Evolutionary conservation across 1,139 yeast species (phyloP).

Genomic region (Arxiozyma bovina): DNA sequence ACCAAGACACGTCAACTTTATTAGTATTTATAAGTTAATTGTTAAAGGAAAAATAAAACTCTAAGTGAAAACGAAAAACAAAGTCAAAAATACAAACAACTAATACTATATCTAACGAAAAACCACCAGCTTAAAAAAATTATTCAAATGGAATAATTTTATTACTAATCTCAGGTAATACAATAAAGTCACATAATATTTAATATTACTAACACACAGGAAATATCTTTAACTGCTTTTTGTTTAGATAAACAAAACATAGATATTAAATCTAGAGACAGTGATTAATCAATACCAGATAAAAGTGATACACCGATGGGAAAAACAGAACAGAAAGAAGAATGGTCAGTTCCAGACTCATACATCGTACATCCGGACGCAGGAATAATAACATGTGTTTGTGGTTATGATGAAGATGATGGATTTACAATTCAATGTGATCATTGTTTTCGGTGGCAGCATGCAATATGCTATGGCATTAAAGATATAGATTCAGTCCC

Average conservation of each 20-base stretch:
- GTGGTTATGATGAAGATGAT: slow-evolving; percentile 85
- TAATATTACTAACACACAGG: background rate
- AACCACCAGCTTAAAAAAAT: background rate
- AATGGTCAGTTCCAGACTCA: slow-evolving; percentile 31
- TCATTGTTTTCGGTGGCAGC: slow-evolving; percentile 89
- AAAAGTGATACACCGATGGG: background rate
- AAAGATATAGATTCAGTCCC: slow-evolving; percentile 67
- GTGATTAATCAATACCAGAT: slow-evolving; percentile 4
- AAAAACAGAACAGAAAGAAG: background rate
- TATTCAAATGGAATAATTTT: background rate
- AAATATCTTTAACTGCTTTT: too few species aligned
- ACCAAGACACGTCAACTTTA: slow-evolving; percentile 58
- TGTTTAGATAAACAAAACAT: background rate
- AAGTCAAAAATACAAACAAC: background rate
- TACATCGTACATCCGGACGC: slow-evolving; percentile 70
- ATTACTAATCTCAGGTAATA: background rate
- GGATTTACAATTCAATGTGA: slow-evolving; percentile 95
- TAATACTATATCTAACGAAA: background rate
- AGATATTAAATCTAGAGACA: slow-evolving; percentile 4
- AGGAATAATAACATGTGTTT: slow-evolving; percentile 82
- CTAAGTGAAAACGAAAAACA: too few species aligned
- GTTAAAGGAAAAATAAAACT: background rate
- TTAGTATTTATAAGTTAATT: slow-evolving; percentile 47
- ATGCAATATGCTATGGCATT: slow-evolving; percentile 80
- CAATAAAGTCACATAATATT: background rate